Evolutionary conservation across 257 asterid genomes (phyloP).

Genomic region (Nicotiana benthamiana): DNA sequence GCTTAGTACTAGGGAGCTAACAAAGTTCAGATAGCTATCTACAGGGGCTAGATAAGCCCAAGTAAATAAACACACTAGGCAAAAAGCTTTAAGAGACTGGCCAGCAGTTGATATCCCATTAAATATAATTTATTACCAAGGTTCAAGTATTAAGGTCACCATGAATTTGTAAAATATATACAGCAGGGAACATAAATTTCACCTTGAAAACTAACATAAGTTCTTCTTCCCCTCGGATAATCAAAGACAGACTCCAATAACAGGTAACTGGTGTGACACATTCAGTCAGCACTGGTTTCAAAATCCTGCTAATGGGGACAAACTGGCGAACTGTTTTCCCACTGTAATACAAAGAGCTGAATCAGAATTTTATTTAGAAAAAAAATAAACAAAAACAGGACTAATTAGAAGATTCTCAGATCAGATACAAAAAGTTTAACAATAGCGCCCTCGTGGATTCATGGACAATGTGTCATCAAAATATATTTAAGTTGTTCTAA

Average conservation of each 20-base stretch:
- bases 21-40: too few relatives aligned
- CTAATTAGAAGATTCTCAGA: not conserved
- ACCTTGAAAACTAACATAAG: conserved; percentile 80
- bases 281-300: conserved; percentile 84
- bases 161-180: not conserved
- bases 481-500: not conserved
- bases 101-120: too few relatives aligned
- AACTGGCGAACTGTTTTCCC: conserved; percentile 54
- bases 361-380: not conserved
- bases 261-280: conserved; percentile 96
- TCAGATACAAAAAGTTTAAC: not conserved
- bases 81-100: too few relatives aligned
- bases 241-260: conserved; percentile 82
- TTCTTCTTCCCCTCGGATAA: conserved; percentile 59
- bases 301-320: conserved; percentile 59
- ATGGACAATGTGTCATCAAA: not conserved
- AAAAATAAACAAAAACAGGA: not conserved
- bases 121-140: not conserved
- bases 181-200: conserved; percentile 2
- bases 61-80: too few relatives aligned
- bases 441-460: not conserved
- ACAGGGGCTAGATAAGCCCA: too few relatives aligned
- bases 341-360: conserved; percentile 29
- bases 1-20: too few relatives aligned
- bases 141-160: not conserved